Conservation (phyloP, 768 basidiomycete genomes). For the Podaxis carcinomalis region DNA sequence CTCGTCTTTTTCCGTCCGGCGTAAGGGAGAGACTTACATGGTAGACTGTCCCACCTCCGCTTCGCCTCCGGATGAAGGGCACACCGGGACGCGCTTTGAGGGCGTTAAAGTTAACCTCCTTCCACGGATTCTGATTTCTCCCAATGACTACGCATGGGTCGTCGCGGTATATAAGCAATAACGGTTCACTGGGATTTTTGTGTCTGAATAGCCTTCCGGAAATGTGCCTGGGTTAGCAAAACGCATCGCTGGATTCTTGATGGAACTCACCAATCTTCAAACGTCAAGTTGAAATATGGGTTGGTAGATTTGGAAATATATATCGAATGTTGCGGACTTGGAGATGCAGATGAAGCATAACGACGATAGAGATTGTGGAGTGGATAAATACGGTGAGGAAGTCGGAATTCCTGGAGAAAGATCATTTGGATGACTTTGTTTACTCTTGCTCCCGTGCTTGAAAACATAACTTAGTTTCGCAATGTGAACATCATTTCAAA, state of each 20-base stretch:
- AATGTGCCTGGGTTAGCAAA: background rate
- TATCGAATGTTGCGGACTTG: slow-evolving; percentile 43
- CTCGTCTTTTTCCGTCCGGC: background rate
- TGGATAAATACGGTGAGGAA: slow-evolving; percentile 12
- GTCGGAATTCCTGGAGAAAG: slow-evolving; percentile 11
- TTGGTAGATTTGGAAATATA: slow-evolving; percentile 75
- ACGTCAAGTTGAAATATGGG: slow-evolving; percentile 86
- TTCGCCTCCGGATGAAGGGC: slow-evolving; percentile 79
- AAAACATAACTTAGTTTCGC: background rate
- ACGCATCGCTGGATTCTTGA: slow-evolving; percentile 6
- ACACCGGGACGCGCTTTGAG: slow-evolving; percentile 45
- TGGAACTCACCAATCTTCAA: slow-evolving; percentile 80
- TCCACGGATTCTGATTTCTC: slow-evolving; percentile 98
- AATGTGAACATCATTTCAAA: background rate
- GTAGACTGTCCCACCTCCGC: slow-evolving; percentile 95
- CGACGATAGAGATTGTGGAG: slow-evolving; percentile 7
- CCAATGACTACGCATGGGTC: slow-evolving; percentile 89
- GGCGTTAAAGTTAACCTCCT: slow-evolving; percentile 78
- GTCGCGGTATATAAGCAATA: slow-evolving; percentile 87
- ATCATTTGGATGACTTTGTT: slow-evolving; percentile 10
- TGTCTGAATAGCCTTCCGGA: slow-evolving; percentile 59
- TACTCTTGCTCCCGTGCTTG: background rate
- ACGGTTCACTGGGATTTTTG: slow-evolving; percentile 57
- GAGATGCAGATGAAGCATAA: slow-evolving; percentile 13
- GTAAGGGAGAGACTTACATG: slow-evolving; percentile 56